These are phyloP conservation scores for Canariomyces notabilis DNA, from an alignment of 2,329 filamentous ascomycete genomes.

Conservation along the genomic window DNA sequence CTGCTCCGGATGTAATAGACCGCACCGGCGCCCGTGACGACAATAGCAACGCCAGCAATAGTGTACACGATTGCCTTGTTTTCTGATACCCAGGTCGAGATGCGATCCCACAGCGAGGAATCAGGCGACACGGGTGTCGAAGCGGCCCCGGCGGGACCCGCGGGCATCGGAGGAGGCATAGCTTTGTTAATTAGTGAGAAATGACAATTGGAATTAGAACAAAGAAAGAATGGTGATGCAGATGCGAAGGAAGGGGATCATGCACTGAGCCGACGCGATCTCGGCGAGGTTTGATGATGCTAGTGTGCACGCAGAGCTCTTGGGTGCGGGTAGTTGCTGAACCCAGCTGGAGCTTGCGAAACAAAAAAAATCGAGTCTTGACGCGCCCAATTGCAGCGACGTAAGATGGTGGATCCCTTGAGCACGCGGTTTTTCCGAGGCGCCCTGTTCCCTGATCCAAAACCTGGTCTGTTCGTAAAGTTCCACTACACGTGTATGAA, in stretches of 20 bases:
- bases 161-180: slow-evolving; percentile 38
- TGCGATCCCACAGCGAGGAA: slow-evolving; percentile 78
- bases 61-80: slow-evolving; percentile 96
- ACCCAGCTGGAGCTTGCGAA: slow-evolving; percentile 16
- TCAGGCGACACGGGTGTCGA: slow-evolving; percentile 50
- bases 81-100: slow-evolving; percentile 88
- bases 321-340: slow-evolving; percentile 3
- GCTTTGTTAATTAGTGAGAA: slow-evolving; percentile 33
- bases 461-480: too few species aligned
- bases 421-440: slow-evolving; percentile 16
- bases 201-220: slow-evolving; percentile 22
- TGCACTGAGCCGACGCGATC: slow-evolving; percentile 7
- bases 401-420: slow-evolving; percentile 8
- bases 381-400: slow-evolving; percentile 14
- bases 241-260: slow-evolving; percentile 4
- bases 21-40: slow-evolving; percentile 84
- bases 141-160: slow-evolving; percentile 41
- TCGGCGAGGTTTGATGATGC: slow-evolving; percentile 16
- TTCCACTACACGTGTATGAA: too few species aligned
- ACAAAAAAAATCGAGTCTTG: slow-evolving; percentile 22
- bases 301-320: slow-evolving; percentile 14
- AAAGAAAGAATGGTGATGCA: slow-evolving; percentile 9
- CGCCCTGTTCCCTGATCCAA: neutral
- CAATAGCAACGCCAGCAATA: slow-evolving; percentile 87
- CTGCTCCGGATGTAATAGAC: slow-evolving; percentile 79